Evolutionary conservation across 2,329 filamentous ascomycete species (phyloP).

Genomic region (Lomentospora prolificans): DNA sequence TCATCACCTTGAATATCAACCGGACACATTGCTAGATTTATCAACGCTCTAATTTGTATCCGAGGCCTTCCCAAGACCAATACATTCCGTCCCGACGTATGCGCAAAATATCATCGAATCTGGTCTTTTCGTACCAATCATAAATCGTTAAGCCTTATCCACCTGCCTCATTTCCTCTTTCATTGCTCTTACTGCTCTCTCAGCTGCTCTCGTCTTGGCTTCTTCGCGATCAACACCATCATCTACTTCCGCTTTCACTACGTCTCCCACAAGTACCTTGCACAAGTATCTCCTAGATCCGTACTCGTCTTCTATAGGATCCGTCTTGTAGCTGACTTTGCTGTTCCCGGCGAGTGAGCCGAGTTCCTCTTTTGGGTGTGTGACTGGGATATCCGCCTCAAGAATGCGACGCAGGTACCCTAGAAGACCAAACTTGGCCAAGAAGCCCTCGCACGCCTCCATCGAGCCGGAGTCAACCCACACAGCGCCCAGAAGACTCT

Average conservation of each 20-base stretch:
- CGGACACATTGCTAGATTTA: no score
- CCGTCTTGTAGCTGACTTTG: constrained; percentile 43
- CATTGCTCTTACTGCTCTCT: constrained; percentile 29
- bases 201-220: constrained; percentile 45
- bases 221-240: constrained; percentile 41
- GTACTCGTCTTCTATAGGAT: constrained; percentile 14
- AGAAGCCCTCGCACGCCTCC: constrained; percentile 46
- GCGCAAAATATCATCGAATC: no score
- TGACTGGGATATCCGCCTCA: constrained; percentile 42
- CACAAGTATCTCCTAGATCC: constrained; percentile 29
- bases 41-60: no score
- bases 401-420: constrained; percentile 52
- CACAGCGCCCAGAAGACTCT: constrained; percentile 70
- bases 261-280: constrained; percentile 36
- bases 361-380: constrained; percentile 60
- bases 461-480: constrained; percentile 70
- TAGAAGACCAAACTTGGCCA: constrained; percentile 56
- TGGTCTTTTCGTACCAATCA: no score
- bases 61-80: not conserved
- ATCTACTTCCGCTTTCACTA: constrained; percentile 32
- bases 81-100: not conserved
- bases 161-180: constrained; percentile 2
- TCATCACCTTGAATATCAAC: no score
- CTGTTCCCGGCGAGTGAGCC: constrained; percentile 44
- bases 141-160: no score